These are phyloP conservation scores for Pythium guiyangense DNA, from an alignment of 352 stramenopile genomes.

Conservation along the genomic window DNA sequence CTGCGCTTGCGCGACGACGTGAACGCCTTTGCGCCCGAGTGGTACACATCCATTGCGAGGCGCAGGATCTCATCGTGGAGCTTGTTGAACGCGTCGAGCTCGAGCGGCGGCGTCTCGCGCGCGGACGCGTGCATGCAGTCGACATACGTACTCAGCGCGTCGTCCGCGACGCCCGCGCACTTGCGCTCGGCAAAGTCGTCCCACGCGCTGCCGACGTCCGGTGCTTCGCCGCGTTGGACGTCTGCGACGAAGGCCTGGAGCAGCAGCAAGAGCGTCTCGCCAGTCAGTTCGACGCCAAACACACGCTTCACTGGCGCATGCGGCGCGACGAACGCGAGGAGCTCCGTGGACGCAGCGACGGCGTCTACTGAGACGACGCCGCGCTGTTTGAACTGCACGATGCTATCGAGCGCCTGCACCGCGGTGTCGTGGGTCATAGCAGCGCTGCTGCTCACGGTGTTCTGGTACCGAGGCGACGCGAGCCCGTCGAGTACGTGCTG, in stretches of 20 bases:
- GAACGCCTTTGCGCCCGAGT: constrained; percentile 25
- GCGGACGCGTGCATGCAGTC: constrained; percentile 68
- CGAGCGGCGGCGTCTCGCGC: constrained; percentile 49
- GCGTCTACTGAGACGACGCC: constrained; percentile 14
- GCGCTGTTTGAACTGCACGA: constrained; percentile 36
- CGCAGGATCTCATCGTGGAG: constrained; percentile 70
- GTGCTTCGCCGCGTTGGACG: constrained; percentile 19
- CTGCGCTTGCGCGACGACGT: constrained; percentile 35
- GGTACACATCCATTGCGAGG: constrained; percentile 68
- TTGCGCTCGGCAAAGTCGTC: constrained; percentile 61
- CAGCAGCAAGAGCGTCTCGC: constrained; percentile 39
- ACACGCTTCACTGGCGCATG: constrained; percentile 49
- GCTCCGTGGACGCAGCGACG: constrained; percentile 1
- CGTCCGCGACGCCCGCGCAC: constrained; percentile 41
- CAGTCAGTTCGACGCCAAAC: constrained; percentile 60
- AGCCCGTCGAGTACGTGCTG: constrained; percentile 12
- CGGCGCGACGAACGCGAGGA: constrained; percentile 23
- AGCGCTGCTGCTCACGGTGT: not conserved
- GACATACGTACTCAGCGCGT: constrained; percentile 65
- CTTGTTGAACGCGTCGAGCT: constrained; percentile 54
- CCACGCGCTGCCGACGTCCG: constrained; percentile 61
- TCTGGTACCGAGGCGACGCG: constrained; percentile 6
- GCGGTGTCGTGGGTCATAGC: not conserved
- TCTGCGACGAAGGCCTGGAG: constrained; percentile 30
- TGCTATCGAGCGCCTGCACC: constrained; percentile 15